A percentile compares a stretch with the other conserved stretches of the same genome.
Conservation (phyloP, 371 early-diverging fungal genomes). For the Mucor velutinosus region DNA sequence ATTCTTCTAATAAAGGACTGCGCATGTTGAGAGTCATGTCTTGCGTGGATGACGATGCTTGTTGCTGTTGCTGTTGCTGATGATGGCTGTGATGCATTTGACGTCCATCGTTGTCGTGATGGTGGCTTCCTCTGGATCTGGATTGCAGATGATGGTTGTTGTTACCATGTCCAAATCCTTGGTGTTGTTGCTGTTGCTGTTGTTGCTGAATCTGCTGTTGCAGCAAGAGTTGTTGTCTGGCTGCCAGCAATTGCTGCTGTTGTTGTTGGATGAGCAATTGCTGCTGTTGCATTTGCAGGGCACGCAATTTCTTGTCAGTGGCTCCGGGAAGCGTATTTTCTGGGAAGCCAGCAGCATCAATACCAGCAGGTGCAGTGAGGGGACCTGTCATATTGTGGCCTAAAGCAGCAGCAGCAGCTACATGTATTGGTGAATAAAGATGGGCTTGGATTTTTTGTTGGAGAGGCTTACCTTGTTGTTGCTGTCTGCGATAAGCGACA, state of each 20-base stretch:
- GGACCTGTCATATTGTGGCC: constrained; percentile 33
- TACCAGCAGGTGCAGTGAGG: constrained; percentile 36
- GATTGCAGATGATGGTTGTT: neutral
- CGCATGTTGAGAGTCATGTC: constrained; percentile 62
- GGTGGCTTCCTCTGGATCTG: constrained; percentile 1
- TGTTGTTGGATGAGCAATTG: constrained; percentile 58
- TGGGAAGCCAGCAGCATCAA: constrained; percentile 28
- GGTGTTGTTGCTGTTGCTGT: constrained; percentile 27
- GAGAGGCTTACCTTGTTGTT: constrained; percentile 19
- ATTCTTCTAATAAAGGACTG: constrained; percentile 89
- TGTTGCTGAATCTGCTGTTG: constrained; percentile 59
- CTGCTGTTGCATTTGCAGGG: constrained; percentile 56
- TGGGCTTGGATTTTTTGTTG: no score
- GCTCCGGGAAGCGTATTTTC: constrained; percentile 22
- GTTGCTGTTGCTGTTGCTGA: constrained; percentile 11
- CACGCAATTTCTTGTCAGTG: constrained; percentile 56
- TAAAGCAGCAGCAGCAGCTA: constrained; percentile 32
- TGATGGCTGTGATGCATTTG: neutral
- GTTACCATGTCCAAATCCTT: neutral
- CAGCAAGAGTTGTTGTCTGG: constrained; percentile 51
- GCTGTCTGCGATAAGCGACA: constrained; percentile 26
- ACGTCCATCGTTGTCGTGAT: constrained; percentile 5
- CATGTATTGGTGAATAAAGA: constrained; percentile 1
- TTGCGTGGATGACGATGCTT: constrained; percentile 14
- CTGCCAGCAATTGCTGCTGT: constrained; percentile 54